Evolutionary conservation across 225 moss, liverwort and hornwort genomes (phyloP).

Genomic region (Polytrichum formosum): DNA sequence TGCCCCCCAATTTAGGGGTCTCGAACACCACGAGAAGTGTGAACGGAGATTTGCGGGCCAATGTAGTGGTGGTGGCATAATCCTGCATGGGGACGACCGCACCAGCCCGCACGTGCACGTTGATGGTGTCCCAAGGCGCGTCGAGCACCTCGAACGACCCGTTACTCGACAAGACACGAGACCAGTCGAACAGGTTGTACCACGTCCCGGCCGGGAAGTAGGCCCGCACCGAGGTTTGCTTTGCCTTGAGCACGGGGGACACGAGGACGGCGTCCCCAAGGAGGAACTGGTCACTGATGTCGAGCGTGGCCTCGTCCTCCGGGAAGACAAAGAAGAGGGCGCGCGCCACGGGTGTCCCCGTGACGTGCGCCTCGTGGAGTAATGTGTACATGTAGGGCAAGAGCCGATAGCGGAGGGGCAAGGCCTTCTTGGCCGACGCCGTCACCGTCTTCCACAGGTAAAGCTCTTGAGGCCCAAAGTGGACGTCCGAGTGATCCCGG

Average conservation of each 20-base stretch:
- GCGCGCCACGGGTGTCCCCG: constrained; percentile 59
- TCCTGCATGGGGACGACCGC: constrained; percentile 54
- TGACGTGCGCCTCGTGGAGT: constrained; percentile 53
- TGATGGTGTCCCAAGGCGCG: constrained; percentile 48
- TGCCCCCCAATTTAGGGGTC: not conserved
- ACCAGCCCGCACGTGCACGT: constrained; percentile 44
- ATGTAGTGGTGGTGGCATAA: constrained; percentile 39
- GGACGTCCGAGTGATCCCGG: constrained; percentile 60
- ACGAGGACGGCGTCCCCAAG: constrained; percentile 61
- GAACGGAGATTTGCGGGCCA: constrained; percentile 30
- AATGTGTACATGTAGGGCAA: constrained; percentile 74
- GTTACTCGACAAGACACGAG: constrained; percentile 13
- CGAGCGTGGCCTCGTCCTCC: constrained; percentile 37
- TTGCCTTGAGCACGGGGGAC: constrained; percentile 51
- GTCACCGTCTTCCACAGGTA: constrained; percentile 78
- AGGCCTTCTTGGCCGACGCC: constrained; percentile 38
- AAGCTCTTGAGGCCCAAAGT: constrained; percentile 58
- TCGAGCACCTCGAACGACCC: constrained; percentile 22
- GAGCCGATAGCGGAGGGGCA: constrained; percentile 63
- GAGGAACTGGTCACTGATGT: constrained; percentile 57
- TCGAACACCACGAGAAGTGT: constrained; percentile 31
- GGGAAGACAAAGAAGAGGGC: constrained; percentile 79
- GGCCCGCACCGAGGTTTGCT: constrained; percentile 47
- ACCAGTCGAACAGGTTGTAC: constrained; percentile 68
- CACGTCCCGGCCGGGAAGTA: constrained; percentile 66